These are phyloP conservation scores for Aspergillus sp. DNA, from an alignment of 2,329 filamentous ascomycete species.

Conservation along the genomic window DNA sequence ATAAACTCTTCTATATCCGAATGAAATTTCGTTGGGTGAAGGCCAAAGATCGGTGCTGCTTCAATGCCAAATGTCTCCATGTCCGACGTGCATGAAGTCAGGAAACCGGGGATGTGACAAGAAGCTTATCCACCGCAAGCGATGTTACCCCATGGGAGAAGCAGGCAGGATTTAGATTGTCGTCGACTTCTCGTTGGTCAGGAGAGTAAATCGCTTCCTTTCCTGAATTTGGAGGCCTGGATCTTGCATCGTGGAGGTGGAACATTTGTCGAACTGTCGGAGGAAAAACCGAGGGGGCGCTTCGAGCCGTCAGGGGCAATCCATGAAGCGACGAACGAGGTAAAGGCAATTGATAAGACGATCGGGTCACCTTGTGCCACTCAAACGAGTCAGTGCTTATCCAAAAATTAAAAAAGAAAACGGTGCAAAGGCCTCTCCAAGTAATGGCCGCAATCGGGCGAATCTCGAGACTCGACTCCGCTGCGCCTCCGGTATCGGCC, in stretches of 20 bases:
- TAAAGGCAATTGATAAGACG: not conserved
- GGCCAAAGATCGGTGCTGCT: not conserved
- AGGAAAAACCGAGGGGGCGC: not conserved
- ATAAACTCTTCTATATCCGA: not conserved
- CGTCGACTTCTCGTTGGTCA: not conserved
- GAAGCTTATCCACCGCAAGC: slow-evolving; percentile 3
- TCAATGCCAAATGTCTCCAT: not conserved
- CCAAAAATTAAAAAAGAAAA: not conserved
- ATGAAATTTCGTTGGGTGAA: not conserved
- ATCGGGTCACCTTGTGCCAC: not conserved
- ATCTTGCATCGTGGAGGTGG: not conserved
- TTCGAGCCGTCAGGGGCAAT: not conserved
- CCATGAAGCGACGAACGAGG: not conserved
- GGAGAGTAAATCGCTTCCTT: slow-evolving; percentile 5
- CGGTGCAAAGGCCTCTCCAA: not conserved
- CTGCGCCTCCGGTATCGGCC: not conserved
- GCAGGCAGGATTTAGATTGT: not conserved
- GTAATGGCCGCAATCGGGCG: not conserved
- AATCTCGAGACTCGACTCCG: not conserved
- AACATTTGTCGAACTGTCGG: not conserved
- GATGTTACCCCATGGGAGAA: slow-evolving; percentile 8
- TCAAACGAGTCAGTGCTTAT: not conserved
- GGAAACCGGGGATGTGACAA: slow-evolving; percentile 1
- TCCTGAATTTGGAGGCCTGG: not conserved
- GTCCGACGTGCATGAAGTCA: not conserved